Conservation (phyloP, 208 protist genomes). For the Herpetomonas samuelpessoai region DNA sequence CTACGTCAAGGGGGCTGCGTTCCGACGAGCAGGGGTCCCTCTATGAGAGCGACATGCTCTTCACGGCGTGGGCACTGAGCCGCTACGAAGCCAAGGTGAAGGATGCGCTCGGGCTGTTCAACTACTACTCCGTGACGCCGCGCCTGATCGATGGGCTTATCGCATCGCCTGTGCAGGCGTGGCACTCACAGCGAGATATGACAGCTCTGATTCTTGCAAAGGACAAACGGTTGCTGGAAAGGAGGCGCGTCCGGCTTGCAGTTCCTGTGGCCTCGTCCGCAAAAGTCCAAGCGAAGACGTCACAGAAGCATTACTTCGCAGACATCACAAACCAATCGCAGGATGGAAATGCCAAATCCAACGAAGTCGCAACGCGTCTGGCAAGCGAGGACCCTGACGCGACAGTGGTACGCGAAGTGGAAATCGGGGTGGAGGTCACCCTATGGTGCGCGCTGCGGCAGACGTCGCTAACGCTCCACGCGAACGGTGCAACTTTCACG, state of each 20-base stretch:
- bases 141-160: slow-evolving; percentile 50
- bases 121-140: slow-evolving; percentile 52
- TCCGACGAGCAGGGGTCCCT: slow-evolving; percentile 10
- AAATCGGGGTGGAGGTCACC: slow-evolving; percentile 30
- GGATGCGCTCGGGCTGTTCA: slow-evolving; percentile 68
- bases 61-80: slow-evolving; percentile 67
- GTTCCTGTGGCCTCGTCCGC: too few relatives aligned
- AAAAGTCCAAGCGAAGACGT: too few relatives aligned
- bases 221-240: slow-evolving; percentile 5
- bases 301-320: too few relatives aligned
- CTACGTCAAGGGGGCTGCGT: not conserved
- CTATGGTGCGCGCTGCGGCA: slow-evolving; percentile 77
- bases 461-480: slow-evolving; percentile 66
- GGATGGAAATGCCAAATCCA: too few relatives aligned
- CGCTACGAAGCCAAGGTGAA: slow-evolving; percentile 64
- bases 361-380: not conserved
- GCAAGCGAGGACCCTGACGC: not conserved
- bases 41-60: slow-evolving; percentile 49
- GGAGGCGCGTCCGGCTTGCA: not conserved
- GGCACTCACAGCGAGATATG: not conserved
- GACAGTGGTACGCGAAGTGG: slow-evolving; percentile 2
- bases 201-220: slow-evolving; percentile 9
- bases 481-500: slow-evolving; percentile 55
- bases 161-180: not conserved
- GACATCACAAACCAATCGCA: too few relatives aligned